A percentile compares a stretch with the other conserved stretches of the same genome.
These are phyloP conservation scores for Hevea brasiliensis DNA, from an alignment of 345 rosid species.

Conservation along the genomic window DNA sequence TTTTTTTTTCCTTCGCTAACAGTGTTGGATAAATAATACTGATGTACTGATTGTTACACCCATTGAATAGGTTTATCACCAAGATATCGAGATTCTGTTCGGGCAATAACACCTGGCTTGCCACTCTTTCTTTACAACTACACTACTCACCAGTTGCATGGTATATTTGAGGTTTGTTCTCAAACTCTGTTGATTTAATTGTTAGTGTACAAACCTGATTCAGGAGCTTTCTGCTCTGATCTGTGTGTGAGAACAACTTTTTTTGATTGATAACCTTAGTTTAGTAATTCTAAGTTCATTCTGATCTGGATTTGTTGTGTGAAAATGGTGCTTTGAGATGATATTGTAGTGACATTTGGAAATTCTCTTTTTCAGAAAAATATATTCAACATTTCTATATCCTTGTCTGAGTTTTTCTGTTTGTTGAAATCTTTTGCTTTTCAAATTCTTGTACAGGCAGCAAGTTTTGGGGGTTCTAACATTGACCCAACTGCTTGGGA, in stretches of 20 bases:
- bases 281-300: not conserved
- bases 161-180: conserved; percentile 87
- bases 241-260: not conserved
- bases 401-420: not conserved
- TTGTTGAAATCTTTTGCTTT: conserved; percentile 7
- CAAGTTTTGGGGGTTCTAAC: conserved; percentile 94
- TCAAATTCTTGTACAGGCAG: conserved; percentile 53
- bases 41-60: conserved; percentile 10
- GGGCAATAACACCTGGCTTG: conserved; percentile 96
- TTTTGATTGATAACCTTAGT: not conserved
- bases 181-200: not conserved
- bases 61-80: conserved; percentile 80
- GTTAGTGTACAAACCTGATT: not conserved
- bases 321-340: not conserved
- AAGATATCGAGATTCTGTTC: conserved; percentile 93
- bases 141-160: conserved; percentile 97
- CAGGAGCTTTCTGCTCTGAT: not conserved
- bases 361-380: not conserved
- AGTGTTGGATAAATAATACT: conserved; percentile 1
- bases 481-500: conserved; percentile 99
- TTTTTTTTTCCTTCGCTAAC: not conserved
- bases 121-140: conserved; percentile 96
- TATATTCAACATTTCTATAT: not conserved
- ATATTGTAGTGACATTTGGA: not conserved
- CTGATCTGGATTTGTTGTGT: no score